Evolutionary conservation across 345 rosid species (phyloP), one percentile per base, ranked within the genome.

Genomic region (Brassica rapa): DNA sequence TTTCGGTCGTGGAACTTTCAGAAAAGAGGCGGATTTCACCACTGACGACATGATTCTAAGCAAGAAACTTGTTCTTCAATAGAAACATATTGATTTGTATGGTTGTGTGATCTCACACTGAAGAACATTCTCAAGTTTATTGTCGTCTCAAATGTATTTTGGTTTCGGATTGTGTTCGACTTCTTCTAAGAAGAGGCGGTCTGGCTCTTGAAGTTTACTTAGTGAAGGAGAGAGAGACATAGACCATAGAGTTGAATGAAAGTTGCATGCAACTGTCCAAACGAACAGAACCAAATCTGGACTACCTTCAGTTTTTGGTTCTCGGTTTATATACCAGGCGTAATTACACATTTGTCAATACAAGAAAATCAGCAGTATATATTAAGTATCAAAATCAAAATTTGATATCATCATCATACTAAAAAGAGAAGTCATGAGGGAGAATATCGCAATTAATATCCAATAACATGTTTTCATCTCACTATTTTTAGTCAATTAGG

Each of bases 1-100:
- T 80, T 95, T 95, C 5, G 97, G 98, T 37, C 84, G 93, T 10
- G 98, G 98, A 71, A 93, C 97, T 3, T 91, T 16, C 88, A 74
- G 99, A 76, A 95, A 95, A 80, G 98, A 84, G 75, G 94, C 98
- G 4, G 97, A 95, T 83, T 93, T 95, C 86, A 79, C 94, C 5
- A 95, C 98, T 0, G 98, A 95, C 12, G 99, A 91, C 86, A 71
- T 90, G 80, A 91, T 95, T 67, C 93, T 95, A 3, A 89, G 93
- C 83, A 95, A 91, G 89, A 87, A 80, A 57, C 89, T 91, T 74
- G 98, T 90, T 25, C 29, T 25, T 25, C 29, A 25, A 25, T 39
- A 46, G 1, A 25, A 27, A 78, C 62, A 61, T 62, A 12, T 74
- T 62, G 71, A 62, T 62, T 80, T 80, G 61, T 74, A 69, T 75